Evolutionary conservation across 352 stramenopile genomes (phyloP), one percentile per base, ranked within the genome.

Genomic region (Globisporangium polare): DNA sequence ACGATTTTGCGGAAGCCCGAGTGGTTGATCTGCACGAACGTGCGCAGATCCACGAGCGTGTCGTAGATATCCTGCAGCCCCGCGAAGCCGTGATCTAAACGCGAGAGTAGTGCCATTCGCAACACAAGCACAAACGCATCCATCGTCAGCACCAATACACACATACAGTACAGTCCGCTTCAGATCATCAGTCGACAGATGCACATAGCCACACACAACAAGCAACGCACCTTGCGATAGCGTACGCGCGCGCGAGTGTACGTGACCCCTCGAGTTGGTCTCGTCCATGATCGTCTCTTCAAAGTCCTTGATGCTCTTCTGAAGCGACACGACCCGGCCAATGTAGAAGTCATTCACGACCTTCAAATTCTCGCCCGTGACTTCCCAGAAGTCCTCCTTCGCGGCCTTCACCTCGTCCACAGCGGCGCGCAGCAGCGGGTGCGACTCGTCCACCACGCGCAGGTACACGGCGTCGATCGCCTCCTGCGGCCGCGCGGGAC

Each of bases 1-100:
- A 97, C 89, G 51, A 97, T 97, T 71, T 97, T 97, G 3, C 90
- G 82, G 64, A 97, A 97, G 27, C 90, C 90, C 60, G 88, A 95
- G 72, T 92, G 80, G 72, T 97, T 97, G 52, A 97, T 93, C 63
- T 96, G 81, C 43, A 97, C 89, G 62, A 94, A 97, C 41, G 75
- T 92, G n/a, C 86, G 80, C 50, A 97, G 63, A 43, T 95, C 89
- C 63, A 95, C 83, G 33, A 97, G 67, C 60, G 89, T 91, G 56
- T 96, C 87, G 60, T 97, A 97, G 53, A 95, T 88, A 31, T 96
- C 86, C 59, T 96, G 86, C 26, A 97, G 64, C 53, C 71, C 85
- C 31, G 84, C 77, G 73, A 94, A 95, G 2, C 84, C 82, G 41
- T 88, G 81, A 47, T 94, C 83, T 65, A 58, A 46, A 46, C 17